Base-by-base conservation (phyloP, 225 moss, liverwort and hornwort species). In the Climacium dendroides region DNA sequence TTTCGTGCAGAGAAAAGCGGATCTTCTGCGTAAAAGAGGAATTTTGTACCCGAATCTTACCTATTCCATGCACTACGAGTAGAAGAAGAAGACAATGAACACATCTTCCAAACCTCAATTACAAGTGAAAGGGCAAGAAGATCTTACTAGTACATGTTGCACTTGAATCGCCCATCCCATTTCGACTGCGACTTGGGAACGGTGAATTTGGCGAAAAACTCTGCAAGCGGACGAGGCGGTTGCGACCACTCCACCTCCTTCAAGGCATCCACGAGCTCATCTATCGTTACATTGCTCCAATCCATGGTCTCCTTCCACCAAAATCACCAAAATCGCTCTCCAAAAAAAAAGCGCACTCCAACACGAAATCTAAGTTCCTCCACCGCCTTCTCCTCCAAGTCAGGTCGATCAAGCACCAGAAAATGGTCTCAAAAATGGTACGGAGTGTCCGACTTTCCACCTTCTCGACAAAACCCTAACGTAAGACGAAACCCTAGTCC, bases 171-270 rank as follows among this genome's bases (percentile, higher is more conserved):
- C 54, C 95, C 94, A 77, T 95, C 92, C 95, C 95, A 95, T 83
- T 95, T 95, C 52, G 95, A 92, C 83, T 90, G 91, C 73, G 95
- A 90, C 89, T 95, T 95, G 69, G 95, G 95, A 53, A 94, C 94
- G 47, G 95, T 95, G 79, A 95, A 95, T 91, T 94, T 95, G 85
- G 94, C 92, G 81, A 95, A 92, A 84, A 95, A 95, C 88, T 95
- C 95, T 50, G 92, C 86, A 83, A 95, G 57, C 66, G 94, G 95
- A 30, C 95, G 95, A 83, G 95, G 95, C 30, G 95, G 95, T 88
- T 94, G 91, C 85, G 95, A 93, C 95, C 95, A 95, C 73, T 95
- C 95, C 83, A 95, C 95, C 90, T 95, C 95, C 93, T 95, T 93
- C 92, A 95, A 89, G 19, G 95, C 94, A 91, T 95, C 95, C 86